These are phyloP conservation scores for Dictyostelium brefeldianum DNA, from an alignment of 78 protist species.

Conservation along the genomic window DNA sequence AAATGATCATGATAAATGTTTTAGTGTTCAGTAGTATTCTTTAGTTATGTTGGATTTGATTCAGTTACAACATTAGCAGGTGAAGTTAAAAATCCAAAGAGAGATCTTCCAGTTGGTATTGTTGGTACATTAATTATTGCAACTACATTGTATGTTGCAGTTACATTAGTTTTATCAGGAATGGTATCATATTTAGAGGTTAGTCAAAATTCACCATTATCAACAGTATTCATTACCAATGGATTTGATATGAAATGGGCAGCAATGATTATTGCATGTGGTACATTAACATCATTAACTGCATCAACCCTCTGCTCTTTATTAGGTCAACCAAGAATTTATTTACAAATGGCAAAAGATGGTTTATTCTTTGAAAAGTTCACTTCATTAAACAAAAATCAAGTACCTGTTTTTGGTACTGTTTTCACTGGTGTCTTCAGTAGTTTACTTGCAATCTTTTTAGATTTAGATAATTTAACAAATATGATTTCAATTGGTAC, in stretches of 20 bases:
- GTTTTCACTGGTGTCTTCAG: slow-evolving; percentile 81
- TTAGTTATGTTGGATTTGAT: slow-evolving; percentile 88
- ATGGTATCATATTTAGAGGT: slow-evolving; percentile 27
- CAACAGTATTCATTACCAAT: slow-evolving; percentile 19
- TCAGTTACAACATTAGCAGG: slow-evolving; percentile 81
- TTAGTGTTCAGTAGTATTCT: slow-evolving; percentile 81
- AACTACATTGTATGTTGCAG: slow-evolving; percentile 78
- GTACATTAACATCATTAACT: slow-evolving; percentile 79
- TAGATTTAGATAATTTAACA: slow-evolving; percentile 42
- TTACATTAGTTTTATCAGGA: slow-evolving; percentile 76
- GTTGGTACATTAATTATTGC: slow-evolving; percentile 68
- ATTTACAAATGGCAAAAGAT: slow-evolving; percentile 83
- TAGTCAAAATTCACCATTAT: slow-evolving; percentile 39
- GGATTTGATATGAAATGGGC: slow-evolving; percentile 62
- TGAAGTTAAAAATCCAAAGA: slow-evolving; percentile 81
- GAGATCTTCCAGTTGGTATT: slow-evolving; percentile 88
- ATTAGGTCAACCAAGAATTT: slow-evolving; percentile 87
- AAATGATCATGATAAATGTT: too few relatives aligned
- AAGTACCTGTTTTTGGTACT: slow-evolving; percentile 76
- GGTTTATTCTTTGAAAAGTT: slow-evolving; percentile 77
- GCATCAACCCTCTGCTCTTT: slow-evolving; percentile 78
- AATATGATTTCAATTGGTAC: slow-evolving; percentile 87
- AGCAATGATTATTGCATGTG: slow-evolving; percentile 44
- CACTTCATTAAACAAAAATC: slow-evolving; percentile 36
- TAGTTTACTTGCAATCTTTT: slow-evolving; percentile 38